Evolutionary conservation across 257 asterid species (phyloP).

Genomic region (Fraxinus americana): DNA sequence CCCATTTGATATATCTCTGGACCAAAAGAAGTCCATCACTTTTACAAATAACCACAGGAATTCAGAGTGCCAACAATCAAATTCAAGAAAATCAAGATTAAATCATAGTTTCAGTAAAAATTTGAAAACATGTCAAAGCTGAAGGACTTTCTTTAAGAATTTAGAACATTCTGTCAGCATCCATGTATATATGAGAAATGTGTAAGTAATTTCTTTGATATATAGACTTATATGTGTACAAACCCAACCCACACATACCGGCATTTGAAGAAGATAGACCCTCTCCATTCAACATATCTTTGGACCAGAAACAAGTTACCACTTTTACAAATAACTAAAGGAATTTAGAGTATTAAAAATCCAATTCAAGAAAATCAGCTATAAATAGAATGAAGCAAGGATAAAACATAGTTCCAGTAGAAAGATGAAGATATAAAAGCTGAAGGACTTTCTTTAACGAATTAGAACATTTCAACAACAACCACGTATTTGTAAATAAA

Average conservation of each 20-base stretch:
- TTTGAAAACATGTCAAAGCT: conserved; percentile 2
- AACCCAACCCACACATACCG: not conserved
- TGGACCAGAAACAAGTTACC: not conserved
- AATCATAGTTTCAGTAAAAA: conserved; percentile 16
- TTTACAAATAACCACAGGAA: not conserved
- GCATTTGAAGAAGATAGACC: not conserved
- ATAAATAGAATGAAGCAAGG: conserved; percentile 14
- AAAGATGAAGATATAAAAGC: conserved; percentile 4
- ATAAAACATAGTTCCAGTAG: conserved; percentile 20
- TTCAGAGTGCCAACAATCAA: conserved; percentile 7
- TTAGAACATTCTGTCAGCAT: not conserved
- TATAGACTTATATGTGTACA: not conserved
- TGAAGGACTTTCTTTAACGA: not conserved
- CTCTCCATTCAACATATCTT: conserved; percentile 7
- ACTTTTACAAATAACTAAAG: not conserved
- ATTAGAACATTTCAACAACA: conserved; percentile 1
- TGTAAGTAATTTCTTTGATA: not conserved
- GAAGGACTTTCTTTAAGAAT: not conserved
- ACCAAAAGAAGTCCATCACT: not conserved
- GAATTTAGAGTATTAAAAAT: not conserved
- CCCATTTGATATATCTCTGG: not conserved
- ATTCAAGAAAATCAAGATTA: conserved; percentile 14
- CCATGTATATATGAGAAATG: conserved; percentile 3
- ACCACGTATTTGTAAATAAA: not conserved
- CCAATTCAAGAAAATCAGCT: conserved; percentile 11